Base-by-base conservation (phyloP, 768 basidiomycete genomes). In the Asterophora parasitica region DNA sequence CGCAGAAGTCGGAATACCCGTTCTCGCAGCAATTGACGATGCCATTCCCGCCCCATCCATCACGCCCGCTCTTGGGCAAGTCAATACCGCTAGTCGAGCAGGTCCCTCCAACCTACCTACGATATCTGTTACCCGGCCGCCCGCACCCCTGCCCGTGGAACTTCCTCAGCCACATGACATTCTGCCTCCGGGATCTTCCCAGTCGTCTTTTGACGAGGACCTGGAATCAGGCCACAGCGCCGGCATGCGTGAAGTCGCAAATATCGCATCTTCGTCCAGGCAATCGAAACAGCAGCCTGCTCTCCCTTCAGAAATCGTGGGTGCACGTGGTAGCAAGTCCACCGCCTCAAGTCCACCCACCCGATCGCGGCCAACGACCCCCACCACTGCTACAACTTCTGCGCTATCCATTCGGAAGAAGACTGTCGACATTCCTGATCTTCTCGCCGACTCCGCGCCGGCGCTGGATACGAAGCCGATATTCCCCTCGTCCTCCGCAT, bases 91-190 rank as follows among this genome's bases (percentile, higher is more conserved):
- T 17, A 41, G 43, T 17, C 35, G 52, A 38, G 46, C 46, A 42
- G n/a, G 51, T 36, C 59, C 62, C 16, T 44, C 52, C 16, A 39
- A 64, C 48, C 46, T 82, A 44, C 83, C 84, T 19, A 73, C 68
- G 11, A 81, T 84, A 45, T 77, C 82, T 16, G 66, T 86, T 48
- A 82, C 83, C 27, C 88, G 82, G 67, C 75, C 83, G 7, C 86
- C 88, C 2, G 80, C 77, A 0, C 88, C 88, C 11, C 64, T 71
- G 44, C 88, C 88, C 38, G 78, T 91, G 10, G 74, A 76, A 44
- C 68, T 91, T 15, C 88, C 88, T 1, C 85, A 79, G 13, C 69
- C 73, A 19, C 73, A 70, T 31, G 83, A 85, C 56, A 81, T 87
- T 31, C 65, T 70, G 16, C 51, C 75, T 6, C 67, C 75, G 5